Evolutionary conservation across 306 rosid genomes (phyloP), one percentile per base, ranked within the genome.

Genomic region (Dalbergia cochinchinensis): DNA sequence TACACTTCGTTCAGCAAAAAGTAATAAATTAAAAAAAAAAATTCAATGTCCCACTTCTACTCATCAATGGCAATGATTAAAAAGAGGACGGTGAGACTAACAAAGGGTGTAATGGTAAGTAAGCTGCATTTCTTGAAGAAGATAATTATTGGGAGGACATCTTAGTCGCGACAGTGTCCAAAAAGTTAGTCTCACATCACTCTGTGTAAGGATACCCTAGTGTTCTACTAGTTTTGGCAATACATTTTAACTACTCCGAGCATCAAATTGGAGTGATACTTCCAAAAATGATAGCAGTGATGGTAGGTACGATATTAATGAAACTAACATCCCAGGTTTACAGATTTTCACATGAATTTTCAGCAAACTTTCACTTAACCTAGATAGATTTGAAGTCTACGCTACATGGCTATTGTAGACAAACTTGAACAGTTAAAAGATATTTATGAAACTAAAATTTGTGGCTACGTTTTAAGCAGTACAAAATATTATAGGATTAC

Each of bases 381-480:
- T 18, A 11, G 41, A 69, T 33, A 33, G 20, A 7, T 47, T 61
- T 31, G 34, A 57, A 67, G 19, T 10, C 14, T 67, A 11, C 47
- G 60, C 22, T 55, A 11, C 63, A 74, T 3, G 15, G 65, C 71
- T 33, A 31, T 33, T 47, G 5, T 19, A 20, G 31, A 65, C 44
- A 77, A 20, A 26, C 31, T 26, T 26, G 31, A 26, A 26, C 31
- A 26, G 31, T 26, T 26, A 26, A 26, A 26, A 26, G 31, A 26
- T 50, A 69, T 16, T 11, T 10, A 37, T 57, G 39, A 68, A 50
- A 62, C 18, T 19, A 26, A 63, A 79, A 63, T 20, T 4, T 11
- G 22, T 45, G 50, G 31, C 63, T 78, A 59, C 42, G 18, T 16
- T 16, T 79, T 61, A 35, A 60, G 45, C 31, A 33, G 64, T 20